These are phyloP conservation scores for Pseudocercospora macadamiae DNA, from an alignment of 2,329 filamentous ascomycete genomes.

Conservation along the genomic window DNA sequence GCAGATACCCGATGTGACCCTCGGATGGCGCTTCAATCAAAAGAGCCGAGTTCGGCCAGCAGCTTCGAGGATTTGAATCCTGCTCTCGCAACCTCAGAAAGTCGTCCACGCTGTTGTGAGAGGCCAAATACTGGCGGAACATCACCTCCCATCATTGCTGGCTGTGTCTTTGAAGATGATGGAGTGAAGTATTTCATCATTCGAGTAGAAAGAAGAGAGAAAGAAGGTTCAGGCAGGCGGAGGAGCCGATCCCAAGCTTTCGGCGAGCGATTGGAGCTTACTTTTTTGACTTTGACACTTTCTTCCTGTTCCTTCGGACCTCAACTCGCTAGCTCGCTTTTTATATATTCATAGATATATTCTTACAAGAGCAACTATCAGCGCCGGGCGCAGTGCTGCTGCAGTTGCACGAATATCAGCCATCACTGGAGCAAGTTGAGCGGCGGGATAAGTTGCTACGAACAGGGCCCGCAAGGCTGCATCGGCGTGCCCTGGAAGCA, in stretches of 20 bases:
- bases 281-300: neutral
- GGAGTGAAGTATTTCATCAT: no score
- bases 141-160: no score
- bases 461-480: neutral
- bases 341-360: neutral
- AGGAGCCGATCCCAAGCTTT: neutral
- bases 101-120: no score
- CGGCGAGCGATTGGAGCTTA: neutral
- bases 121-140: no score
- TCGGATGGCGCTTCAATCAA: no score
- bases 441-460: neutral
- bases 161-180: no score
- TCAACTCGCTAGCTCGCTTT: neutral
- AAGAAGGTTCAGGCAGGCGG: neutral
- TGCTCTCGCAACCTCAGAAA: no score
- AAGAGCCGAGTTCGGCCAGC: no score
- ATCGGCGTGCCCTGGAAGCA: neutral
- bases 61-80: no score
- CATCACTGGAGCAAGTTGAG: neutral
- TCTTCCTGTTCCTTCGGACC: neutral
- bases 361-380: neutral
- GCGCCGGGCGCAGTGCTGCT: neutral
- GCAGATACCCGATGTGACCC: neutral
- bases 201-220: no score
- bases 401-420: neutral